Percentiles rank a stretch among this genome's conserved stretches.
Conservation (phyloP, 768 basidiomycete species). For the Paxillus involutus region DNA sequence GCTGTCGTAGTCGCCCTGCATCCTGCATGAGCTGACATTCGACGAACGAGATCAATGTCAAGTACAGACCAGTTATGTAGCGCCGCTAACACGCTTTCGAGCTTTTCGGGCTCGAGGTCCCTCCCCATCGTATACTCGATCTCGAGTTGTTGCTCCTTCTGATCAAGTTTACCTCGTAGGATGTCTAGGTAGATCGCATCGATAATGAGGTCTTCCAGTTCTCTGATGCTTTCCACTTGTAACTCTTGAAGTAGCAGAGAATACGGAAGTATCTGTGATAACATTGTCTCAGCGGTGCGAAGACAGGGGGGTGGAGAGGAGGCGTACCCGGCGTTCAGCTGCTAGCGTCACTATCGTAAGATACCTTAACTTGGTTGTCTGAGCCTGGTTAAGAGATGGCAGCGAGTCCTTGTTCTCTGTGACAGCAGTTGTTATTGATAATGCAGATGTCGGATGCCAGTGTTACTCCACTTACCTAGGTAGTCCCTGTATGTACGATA, state of each 20-base stretch:
- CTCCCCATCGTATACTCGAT: slow-evolving; percentile 92
- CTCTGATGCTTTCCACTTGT: slow-evolving; percentile 76
- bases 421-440: slow-evolving; percentile 6
- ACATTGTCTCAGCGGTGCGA: neutral
- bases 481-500: slow-evolving; percentile 89
- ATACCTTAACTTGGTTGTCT: slow-evolving; percentile 88
- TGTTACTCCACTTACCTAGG: slow-evolving; percentile 49
- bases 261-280: slow-evolving; percentile 77
- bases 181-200: slow-evolving; percentile 93
- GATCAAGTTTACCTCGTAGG: slow-evolving; percentile 89
- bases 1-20: slow-evolving; percentile 70
- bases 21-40: slow-evolving; percentile 5
- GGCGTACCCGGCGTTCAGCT: slow-evolving; percentile 67
- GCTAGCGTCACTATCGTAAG: slow-evolving; percentile 89
- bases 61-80: slow-evolving; percentile 63
- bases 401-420: slow-evolving; percentile 65
- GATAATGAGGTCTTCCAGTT: slow-evolving; percentile 95
- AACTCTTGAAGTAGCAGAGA: slow-evolving; percentile 65
- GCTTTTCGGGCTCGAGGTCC: slow-evolving; percentile 78
- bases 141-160: slow-evolving; percentile 85
- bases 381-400: slow-evolving; percentile 68
- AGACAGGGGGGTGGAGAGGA: neutral
- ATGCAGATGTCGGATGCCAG: neutral
- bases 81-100: slow-evolving; percentile 59
- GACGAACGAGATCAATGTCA: neutral